Conservation (phyloP, 108 stramenopile species). For the Thalassiosira profunda region DNA sequence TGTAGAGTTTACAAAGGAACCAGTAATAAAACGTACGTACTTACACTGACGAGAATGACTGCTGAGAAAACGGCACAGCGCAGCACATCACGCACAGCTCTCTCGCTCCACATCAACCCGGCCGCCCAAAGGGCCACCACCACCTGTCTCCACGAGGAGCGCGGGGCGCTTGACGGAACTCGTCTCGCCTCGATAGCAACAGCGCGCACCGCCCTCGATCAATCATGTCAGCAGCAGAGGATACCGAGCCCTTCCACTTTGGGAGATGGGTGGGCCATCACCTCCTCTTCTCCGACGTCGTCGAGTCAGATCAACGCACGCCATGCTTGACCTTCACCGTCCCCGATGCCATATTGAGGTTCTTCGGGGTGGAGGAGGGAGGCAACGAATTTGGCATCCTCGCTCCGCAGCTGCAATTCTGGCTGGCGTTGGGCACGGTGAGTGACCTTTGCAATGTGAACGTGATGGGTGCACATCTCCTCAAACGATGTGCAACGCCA, state of each 20-base stretch:
- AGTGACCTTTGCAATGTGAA: not conserved
- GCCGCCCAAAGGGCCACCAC: too few relatives aligned
- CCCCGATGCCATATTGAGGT: not conserved
- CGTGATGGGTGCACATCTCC: not conserved
- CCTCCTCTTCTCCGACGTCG: constrained; percentile 21
- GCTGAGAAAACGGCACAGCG: too few relatives aligned
- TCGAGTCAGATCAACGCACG: constrained; percentile 20
- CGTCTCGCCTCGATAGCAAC: not conserved
- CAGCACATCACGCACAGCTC: too few relatives aligned
- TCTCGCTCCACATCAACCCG: too few relatives aligned
- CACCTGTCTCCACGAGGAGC: too few relatives aligned
- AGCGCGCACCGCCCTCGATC: not conserved
- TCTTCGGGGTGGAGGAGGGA: not conserved
- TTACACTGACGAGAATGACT: too few relatives aligned
- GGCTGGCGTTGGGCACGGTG: constrained; percentile 21
- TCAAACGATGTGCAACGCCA: not conserved
- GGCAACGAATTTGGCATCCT: constrained; percentile 13
- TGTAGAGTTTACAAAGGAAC: too few relatives aligned
- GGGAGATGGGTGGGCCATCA: constrained; percentile 24
- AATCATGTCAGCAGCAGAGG: not conserved
- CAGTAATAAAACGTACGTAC: too few relatives aligned
- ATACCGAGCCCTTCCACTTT: not conserved
- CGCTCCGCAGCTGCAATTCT: constrained; percentile 10
- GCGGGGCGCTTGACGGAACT: too few relatives aligned
- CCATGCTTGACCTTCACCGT: constrained; percentile 15